A percentile compares a stretch with the other conserved stretches of the same genome.
Evolutionary conservation across 441 rosid genomes (phyloP).

Genomic region (Isatis lusitanica): DNA sequence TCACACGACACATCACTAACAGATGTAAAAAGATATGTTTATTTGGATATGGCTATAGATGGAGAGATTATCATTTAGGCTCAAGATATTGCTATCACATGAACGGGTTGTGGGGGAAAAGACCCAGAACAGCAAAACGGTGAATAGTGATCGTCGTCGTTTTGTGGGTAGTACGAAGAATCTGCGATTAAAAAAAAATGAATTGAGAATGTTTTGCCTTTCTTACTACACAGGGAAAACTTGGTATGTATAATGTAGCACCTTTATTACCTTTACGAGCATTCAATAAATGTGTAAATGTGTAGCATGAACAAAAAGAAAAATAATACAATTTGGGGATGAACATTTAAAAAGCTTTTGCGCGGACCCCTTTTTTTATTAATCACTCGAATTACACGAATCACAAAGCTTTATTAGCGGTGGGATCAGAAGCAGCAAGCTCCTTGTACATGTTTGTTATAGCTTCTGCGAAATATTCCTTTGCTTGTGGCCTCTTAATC

Average conservation of each 20-base stretch:
- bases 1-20: background rate
- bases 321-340: constrained; percentile 22
- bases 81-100: background rate
- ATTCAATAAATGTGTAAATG: constrained; percentile 27
- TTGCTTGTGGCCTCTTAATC: constrained; percentile 97
- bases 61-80: background rate
- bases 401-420: constrained; percentile 43
- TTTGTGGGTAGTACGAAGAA: background rate
- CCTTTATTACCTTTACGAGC: constrained; percentile 27
- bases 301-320: constrained; percentile 3
- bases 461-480: constrained; percentile 70
- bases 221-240: background rate
- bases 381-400: constrained; percentile 7
- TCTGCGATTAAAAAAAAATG: background rate
- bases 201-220: background rate
- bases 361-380: background rate
- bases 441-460: constrained; percentile 76
- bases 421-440: constrained; percentile 60
- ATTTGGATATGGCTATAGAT: background rate
- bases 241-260: constrained; percentile 8
- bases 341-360: background rate
- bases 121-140: background rate
- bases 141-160: background rate
- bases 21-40: background rate
- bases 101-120: background rate